phyloP scores from a whole-genome alignment of 805 yeast genomes.

The Scheffersomyces stipitis region DNA sequence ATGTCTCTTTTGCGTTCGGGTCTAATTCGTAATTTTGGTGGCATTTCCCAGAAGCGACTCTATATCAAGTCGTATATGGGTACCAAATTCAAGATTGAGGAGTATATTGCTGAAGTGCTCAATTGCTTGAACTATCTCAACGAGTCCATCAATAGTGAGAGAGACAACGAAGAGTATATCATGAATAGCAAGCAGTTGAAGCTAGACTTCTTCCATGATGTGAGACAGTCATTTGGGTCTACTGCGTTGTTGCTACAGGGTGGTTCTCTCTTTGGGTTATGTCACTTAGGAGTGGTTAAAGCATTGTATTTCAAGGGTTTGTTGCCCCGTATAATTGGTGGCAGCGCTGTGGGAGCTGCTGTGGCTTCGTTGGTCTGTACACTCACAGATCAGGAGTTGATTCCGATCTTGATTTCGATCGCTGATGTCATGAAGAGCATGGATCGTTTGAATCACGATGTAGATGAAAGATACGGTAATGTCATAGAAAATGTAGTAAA shows the following conservation, averaged over 20 bases:
- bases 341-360: conserved; percentile 92
- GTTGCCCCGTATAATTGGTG: conserved; percentile 83
- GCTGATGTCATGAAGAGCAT: conserved; percentile 43
- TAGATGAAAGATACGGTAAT: conserved; percentile 61
- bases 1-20: conserved; percentile 78
- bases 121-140: conserved; percentile 63
- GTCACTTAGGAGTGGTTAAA: conserved; percentile 90
- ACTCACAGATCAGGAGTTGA: conserved; percentile 63
- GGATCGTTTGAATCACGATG: conserved; percentile 52
- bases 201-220: conserved; percentile 79
- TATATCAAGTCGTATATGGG: conserved; percentile 85
- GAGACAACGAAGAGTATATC: conserved; percentile 31
- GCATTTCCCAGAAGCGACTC: conserved; percentile 74
- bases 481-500: conserved; percentile 72
- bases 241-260: conserved; percentile 93
- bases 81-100: conserved; percentile 85
- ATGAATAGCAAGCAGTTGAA: conserved; percentile 57
- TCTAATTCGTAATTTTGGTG: conserved; percentile 85
- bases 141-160: conserved; percentile 34
- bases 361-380: conserved; percentile 86
- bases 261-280: conserved; percentile 90
- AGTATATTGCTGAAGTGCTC: conserved; percentile 75
- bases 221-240: conserved; percentile 82
- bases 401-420: conserved; percentile 40
- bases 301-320: conserved; percentile 74